These are phyloP conservation scores for Globisporangium megalacanthum DNA, from an alignment of 352 stramenopile species.

Conservation along the genomic window DNA sequence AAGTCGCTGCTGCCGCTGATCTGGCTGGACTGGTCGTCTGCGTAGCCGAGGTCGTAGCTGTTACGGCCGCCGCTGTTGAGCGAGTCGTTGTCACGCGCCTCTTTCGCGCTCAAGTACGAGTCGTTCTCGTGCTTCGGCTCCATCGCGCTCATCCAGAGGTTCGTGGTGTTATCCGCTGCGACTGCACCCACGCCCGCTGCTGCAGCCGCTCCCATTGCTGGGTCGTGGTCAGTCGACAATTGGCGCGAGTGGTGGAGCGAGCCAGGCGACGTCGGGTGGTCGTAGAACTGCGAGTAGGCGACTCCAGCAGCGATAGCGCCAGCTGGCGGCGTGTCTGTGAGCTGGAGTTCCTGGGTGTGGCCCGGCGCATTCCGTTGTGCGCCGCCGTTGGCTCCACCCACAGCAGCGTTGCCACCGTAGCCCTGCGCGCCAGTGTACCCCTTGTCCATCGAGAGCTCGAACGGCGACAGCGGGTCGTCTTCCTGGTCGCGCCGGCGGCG, in stretches of 20 bases:
- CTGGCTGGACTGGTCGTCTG: constrained; percentile 62
- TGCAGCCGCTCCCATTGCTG: not conserved
- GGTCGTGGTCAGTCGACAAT: constrained; percentile 11
- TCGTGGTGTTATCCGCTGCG: constrained; percentile 34
- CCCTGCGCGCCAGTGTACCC: constrained; percentile 45
- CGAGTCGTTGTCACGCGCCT: constrained; percentile 31
- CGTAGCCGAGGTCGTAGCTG: constrained; percentile 46
- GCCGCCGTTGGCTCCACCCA: constrained; percentile 6
- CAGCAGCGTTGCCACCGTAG: constrained; percentile 28
- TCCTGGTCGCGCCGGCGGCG: constrained; percentile 50
- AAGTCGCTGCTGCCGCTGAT: constrained; percentile 60
- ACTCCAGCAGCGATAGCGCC: constrained; percentile 41
- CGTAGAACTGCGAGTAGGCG: constrained; percentile 73
- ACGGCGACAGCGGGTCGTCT: constrained; percentile 74
- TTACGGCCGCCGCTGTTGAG: constrained; percentile 50
- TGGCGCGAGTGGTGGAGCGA: constrained; percentile 19
- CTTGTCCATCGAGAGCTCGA: constrained; percentile 85
- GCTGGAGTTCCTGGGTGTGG: constrained; percentile 12
- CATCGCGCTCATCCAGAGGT: constrained; percentile 81
- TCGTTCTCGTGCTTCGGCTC: constrained; percentile 71
- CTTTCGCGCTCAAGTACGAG: constrained; percentile 53
- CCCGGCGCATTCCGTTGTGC: constrained; percentile 19
- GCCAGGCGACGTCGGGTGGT: constrained; percentile 58
- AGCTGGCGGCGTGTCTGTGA: constrained; percentile 31
- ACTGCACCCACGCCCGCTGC: not conserved